Evolutionary conservation across 1,284 basidiomycete species (phyloP), one percentile per base, ranked within the genome.

Genomic region (Anthracocystis panici-leucophaei): DNA sequence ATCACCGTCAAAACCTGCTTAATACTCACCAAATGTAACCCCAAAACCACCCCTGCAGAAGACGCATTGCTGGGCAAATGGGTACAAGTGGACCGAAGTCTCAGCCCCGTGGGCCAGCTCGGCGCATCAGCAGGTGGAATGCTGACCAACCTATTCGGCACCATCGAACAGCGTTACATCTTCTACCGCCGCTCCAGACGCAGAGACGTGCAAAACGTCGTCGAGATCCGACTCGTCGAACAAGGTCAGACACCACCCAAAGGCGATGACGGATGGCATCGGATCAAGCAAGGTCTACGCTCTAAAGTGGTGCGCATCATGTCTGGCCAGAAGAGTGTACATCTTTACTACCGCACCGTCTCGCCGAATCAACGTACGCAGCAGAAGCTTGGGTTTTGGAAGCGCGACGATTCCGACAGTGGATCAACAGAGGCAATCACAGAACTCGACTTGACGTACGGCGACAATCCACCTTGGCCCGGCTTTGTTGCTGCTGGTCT

Each of bases 51-150:
- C 0, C 87, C 88, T 10, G 91, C 92, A 73, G 86, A 91, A 38
- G 93, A 95, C 82, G 91, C 91, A 5, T 88, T 90, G 57, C 91
- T 91, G 76, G 94, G 94, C 0, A 92, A 91, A 80, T 96, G 94
- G 94, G 93, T 96, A 1, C 89, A 91, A 21, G 91, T 95, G 9
- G 89, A 90, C 21, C 88, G 90, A 20, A 91, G 95, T 83, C 85
- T 96, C 35, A 93, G 94, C 82, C 82, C 87, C 78, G 87, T 88
- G 5, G 91, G 76, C 11, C 54, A 67, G 41, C 29, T 60, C n/a
- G 72, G 72, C 45, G 65, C 61, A 10, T 60, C 57, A 3, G 54
- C 56, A 1, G 62, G 60, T 0, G 65, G 75, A 14, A 63, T 62
- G 38, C 50, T 68, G 1, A 18, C 33, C 49, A 68, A 64, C 29